Evolutionary conservation across 768 basidiomycete genomes (phyloP).

Genomic region (Coprinopsis sp.): DNA sequence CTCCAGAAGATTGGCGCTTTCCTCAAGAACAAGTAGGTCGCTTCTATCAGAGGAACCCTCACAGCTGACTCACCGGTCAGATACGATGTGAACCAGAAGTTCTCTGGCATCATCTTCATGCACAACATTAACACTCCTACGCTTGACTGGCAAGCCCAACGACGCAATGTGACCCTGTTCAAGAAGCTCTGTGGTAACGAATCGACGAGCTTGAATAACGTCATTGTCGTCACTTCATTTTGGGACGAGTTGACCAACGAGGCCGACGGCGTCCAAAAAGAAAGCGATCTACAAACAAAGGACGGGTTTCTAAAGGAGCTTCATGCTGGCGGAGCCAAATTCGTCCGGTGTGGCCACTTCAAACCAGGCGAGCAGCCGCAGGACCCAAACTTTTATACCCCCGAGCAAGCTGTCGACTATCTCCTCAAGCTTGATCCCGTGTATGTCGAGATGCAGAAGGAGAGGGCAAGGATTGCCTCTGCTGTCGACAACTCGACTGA

Average conservation of each 20-base stretch:
- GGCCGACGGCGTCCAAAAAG: conserved; percentile 24
- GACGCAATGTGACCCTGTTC: conserved; percentile 40
- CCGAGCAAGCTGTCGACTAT: background rate
- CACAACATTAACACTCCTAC: conserved; percentile 35
- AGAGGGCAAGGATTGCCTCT: conserved; percentile 12
- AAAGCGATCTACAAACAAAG: conserved; percentile 36
- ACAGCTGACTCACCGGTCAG: background rate
- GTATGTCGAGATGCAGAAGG: conserved; percentile 14
- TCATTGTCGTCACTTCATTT: conserved; percentile 43
- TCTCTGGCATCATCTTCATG: conserved; percentile 34
- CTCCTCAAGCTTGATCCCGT: conserved; percentile 3
- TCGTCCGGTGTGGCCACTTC: conserved; percentile 29
- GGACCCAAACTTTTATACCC: background rate
- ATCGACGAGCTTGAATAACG: conserved; percentile 38
- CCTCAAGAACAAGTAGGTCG: conserved; percentile 9
- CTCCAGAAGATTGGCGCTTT: conserved; percentile 7
- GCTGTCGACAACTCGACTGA: background rate
- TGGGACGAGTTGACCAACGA: conserved; percentile 32
- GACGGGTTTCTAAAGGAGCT: conserved; percentile 31
- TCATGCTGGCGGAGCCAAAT: conserved; percentile 19
- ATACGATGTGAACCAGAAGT: background rate
- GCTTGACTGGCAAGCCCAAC: conserved; percentile 29
- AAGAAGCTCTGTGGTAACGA: conserved; percentile 38
- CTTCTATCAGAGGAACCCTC: background rate
- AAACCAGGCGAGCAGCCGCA: background rate